Evolutionary conservation across 2,329 filamentous ascomycete species (phyloP).

Genomic region (Trichoderma atrobrunneum): DNA sequence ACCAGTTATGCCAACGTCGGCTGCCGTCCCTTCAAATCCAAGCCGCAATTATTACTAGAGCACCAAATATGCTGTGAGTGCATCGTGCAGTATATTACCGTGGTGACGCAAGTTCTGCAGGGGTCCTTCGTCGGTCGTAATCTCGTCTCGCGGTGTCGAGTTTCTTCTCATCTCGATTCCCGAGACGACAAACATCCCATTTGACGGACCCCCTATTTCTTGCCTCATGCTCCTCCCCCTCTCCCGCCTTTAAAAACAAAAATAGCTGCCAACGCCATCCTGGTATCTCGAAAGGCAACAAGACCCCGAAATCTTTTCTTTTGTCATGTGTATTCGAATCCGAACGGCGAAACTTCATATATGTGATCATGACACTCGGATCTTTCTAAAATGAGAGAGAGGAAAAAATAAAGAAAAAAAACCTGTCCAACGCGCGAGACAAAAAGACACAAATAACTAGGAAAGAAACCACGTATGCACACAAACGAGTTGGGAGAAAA

Average conservation of each 20-base stretch:
- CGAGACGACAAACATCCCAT: background rate
- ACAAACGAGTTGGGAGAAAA: background rate
- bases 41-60: constrained; percentile 1
- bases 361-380: constrained; percentile 33
- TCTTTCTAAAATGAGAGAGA: constrained; percentile 22
- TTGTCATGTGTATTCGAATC: constrained; percentile 21
- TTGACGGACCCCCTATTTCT: background rate
- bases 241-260: constrained; percentile 21
- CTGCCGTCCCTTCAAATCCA: background rate
- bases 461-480: constrained; percentile 1
- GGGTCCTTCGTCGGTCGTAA: background rate
- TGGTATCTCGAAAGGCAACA: constrained; percentile 40
- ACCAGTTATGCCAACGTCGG: constrained; percentile 8
- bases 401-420: background rate
- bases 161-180: background rate
- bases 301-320: constrained; percentile 24
- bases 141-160: background rate
- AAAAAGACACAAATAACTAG: background rate
- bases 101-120: background rate
- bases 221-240: background rate
- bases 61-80: background rate
- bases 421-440: constrained; percentile 7
- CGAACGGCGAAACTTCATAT: constrained; percentile 31
- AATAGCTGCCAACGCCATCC: constrained; percentile 37
- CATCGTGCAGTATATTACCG: background rate